A percentile compares a stretch with the other conserved stretches of the same genome.
Conservation (phyloP, 2,329 filamentous ascomycete species). For the Sporothrix luriei region DNA sequence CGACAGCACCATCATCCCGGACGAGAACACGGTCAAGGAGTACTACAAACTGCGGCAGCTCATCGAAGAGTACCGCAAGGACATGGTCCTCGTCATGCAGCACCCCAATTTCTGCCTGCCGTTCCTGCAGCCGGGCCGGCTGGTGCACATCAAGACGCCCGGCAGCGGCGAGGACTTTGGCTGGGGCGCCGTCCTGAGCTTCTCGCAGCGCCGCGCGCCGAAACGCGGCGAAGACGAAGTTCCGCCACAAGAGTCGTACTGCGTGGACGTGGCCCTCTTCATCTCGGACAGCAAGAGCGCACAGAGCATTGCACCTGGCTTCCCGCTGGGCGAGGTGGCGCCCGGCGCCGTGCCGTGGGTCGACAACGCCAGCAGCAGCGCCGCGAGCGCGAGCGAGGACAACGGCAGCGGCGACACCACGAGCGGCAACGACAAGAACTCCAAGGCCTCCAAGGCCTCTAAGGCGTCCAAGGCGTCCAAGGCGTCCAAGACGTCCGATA, state of each 20-base stretch:
- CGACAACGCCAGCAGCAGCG: slow-evolving; percentile 1
- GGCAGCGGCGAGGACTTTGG: slow-evolving; percentile 79
- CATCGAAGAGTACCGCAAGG: slow-evolving; percentile 77
- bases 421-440: slow-evolving; percentile 23
- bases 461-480: not conserved
- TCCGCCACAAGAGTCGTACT: slow-evolving; percentile 72
- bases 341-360: slow-evolving; percentile 64
- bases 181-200: slow-evolving; percentile 87
- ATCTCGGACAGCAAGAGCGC: slow-evolving; percentile 53
- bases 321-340: slow-evolving; percentile 54
- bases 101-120: slow-evolving; percentile 84
- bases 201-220: slow-evolving; percentile 63
- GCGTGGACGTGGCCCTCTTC: slow-evolving; percentile 79
- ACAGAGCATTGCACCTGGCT: slow-evolving; percentile 48
- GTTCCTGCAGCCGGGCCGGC: slow-evolving; percentile 83
- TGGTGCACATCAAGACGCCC: slow-evolving; percentile 81
- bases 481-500: not conserved
- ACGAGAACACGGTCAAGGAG: slow-evolving; percentile 87
- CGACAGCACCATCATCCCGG: slow-evolving; percentile 73
- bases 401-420: slow-evolving; percentile 19
- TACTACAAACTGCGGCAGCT: slow-evolving; percentile 91
- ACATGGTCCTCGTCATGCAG: slow-evolving; percentile 89
- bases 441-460: slow-evolving; percentile 5
- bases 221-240: slow-evolving; percentile 68
- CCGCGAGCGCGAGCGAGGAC: not conserved